These are phyloP conservation scores for Rhododendron ovatum DNA, from an alignment of 148 eudicot genomes.

Conservation along the genomic window DNA sequence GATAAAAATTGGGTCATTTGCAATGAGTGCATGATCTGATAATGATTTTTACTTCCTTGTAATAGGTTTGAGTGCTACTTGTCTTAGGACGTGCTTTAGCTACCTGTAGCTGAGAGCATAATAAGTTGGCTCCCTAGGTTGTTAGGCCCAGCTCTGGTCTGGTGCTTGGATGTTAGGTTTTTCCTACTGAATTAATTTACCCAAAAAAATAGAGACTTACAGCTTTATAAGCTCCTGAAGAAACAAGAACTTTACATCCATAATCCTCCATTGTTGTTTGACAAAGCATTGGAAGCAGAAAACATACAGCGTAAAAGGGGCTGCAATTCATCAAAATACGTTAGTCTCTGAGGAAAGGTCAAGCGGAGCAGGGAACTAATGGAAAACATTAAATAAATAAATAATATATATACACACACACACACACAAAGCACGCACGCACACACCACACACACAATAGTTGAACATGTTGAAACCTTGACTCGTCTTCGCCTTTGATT, in stretches of 20 bases:
- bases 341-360: not conserved
- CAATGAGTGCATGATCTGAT: not conserved
- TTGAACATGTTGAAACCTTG: conserved; percentile 36
- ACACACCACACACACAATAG: too few species aligned
- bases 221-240: conserved; percentile 67
- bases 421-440: too few species aligned
- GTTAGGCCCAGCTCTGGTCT: not conserved
- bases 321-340: conserved; percentile 33
- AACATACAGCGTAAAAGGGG: conserved; percentile 63
- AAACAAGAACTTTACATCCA: conserved; percentile 57
- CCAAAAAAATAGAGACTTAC: conserved; percentile 35
- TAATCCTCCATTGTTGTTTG: conserved; percentile 70
- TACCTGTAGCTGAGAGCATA: not conserved
- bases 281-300: conserved; percentile 86
- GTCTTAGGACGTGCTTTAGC: not conserved
- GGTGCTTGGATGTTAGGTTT: not conserved
- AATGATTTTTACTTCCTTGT: not conserved
- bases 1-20: not conserved
- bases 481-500: conserved; percentile 77
- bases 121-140: not conserved
- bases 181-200: not conserved
- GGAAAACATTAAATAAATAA: not conserved
- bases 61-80: not conserved
- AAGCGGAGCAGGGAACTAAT: not conserved
- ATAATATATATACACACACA: too few species aligned